These are phyloP conservation scores for Prunus salicina DNA, from an alignment of 306 rosid species.

Conservation along the genomic window DNA sequence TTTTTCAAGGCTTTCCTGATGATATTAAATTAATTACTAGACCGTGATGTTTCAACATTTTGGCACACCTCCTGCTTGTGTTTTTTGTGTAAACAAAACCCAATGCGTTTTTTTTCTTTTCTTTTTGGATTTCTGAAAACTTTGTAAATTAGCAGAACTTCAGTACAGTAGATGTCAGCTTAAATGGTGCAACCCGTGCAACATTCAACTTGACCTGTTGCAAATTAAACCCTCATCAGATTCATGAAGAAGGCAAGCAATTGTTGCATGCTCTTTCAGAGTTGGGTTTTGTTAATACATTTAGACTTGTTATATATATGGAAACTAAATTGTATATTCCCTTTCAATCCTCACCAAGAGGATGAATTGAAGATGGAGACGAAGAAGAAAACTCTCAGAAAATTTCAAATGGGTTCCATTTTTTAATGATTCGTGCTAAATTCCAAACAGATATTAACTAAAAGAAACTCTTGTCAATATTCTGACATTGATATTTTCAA, in stretches of 20 bases:
- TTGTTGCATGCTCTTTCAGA: neutral
- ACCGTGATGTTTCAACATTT: conserved; percentile 7
- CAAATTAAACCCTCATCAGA: neutral
- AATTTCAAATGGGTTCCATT: neutral
- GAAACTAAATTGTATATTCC: neutral
- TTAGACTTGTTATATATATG: neutral
- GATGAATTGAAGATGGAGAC: neutral
- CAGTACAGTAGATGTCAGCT: conserved; percentile 19
- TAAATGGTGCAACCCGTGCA: conserved; percentile 20
- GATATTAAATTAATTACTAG: neutral
- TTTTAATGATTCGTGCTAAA: neutral
- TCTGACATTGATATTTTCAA: conserved; percentile 4
- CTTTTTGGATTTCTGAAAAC: neutral
- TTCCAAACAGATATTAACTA: neutral
- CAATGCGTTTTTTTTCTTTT: neutral
- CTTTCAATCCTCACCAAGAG: too few species aligned
- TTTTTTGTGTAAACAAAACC: neutral
- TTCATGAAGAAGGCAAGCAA: neutral
- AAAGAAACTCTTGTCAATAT: neutral
- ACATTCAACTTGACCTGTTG: neutral
- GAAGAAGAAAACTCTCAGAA: neutral
- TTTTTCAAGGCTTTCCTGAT: too few species aligned
- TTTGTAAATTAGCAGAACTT: conserved; percentile 1
- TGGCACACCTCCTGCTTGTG: conserved; percentile 6
- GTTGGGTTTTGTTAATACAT: neutral